phyloP scores from a whole-genome alignment of 768 basidiomycete genomes.

The Boletus patriciae region DNA sequence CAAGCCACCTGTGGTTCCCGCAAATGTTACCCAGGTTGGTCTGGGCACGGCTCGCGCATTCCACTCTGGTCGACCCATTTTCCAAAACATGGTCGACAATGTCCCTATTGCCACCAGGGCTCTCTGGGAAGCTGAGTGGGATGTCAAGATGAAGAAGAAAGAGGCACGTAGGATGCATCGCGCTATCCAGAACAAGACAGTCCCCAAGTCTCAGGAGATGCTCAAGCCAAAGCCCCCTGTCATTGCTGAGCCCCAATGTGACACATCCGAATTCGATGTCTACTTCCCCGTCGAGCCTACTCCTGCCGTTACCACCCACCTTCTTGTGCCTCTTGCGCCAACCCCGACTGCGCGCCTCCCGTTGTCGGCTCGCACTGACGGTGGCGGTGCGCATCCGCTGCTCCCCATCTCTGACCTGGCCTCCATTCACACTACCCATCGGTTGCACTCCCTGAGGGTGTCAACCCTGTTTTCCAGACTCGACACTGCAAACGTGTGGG shows the following conservation, averaged over 20 bases:
- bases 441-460: conserved; percentile 61
- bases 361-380: conserved; percentile 36
- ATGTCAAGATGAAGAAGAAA: conserved; percentile 54
- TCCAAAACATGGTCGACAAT: conserved; percentile 78
- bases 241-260: conserved; percentile 5
- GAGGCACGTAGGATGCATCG: conserved; percentile 27
- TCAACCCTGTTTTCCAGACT: conserved; percentile 68
- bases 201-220: conserved; percentile 29
- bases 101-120: conserved; percentile 76
- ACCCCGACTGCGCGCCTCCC: conserved; percentile 69
- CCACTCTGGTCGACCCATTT: conserved; percentile 68
- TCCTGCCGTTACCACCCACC: conserved; percentile 55
- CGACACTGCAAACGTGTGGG: conserved; percentile 69
- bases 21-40: conserved; percentile 64
- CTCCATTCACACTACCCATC: conserved; percentile 51
- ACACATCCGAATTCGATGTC: conserved; percentile 50
- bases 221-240: conserved; percentile 21
- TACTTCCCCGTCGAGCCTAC: conserved; percentile 52
- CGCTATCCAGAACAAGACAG: conserved; percentile 17
- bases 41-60: conserved; percentile 77
- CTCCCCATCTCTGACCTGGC: conserved; percentile 57
- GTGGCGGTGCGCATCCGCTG: conserved; percentile 33
- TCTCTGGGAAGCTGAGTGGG: conserved; percentile 72
- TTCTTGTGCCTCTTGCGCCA: conserved; percentile 76
- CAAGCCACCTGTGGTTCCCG: conserved; percentile 49